These are phyloP conservation scores for Aegilops speltoides DNA, from an alignment of 176 grass and related monocot species.

Conservation along the genomic window DNA sequence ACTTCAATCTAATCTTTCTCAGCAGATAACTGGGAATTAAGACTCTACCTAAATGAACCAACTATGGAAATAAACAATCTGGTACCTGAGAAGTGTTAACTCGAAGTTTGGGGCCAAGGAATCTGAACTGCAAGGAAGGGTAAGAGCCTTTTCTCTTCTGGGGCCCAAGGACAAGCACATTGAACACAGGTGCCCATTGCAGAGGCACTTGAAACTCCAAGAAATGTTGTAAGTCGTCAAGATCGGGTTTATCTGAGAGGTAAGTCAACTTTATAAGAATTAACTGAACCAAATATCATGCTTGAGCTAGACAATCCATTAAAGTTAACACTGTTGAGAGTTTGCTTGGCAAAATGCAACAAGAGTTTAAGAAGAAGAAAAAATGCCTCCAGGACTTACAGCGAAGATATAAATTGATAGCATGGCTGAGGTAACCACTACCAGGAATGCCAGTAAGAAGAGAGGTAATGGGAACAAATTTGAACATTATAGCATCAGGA, in stretches of 20 bases:
- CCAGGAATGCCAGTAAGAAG: conserved; percentile 92
- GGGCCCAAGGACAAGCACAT: conserved; percentile 80
- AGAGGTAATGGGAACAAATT: conserved; percentile 94
- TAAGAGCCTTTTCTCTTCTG: conserved; percentile 83
- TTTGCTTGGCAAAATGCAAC: neutral
- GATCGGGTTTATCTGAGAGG: conserved; percentile 88
- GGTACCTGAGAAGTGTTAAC: conserved; percentile 92
- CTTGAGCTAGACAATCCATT: neutral
- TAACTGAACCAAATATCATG: conserved; percentile 1
- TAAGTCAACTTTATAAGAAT: conserved; percentile 3
- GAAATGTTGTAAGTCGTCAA: conserved; percentile 76
- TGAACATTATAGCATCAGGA: conserved; percentile 88
- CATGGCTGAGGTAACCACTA: conserved; percentile 96
- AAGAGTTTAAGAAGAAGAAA: neutral
- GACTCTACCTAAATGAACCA: neutral
- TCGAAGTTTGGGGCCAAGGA: conserved; percentile 81
- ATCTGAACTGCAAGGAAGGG: conserved; percentile 87
- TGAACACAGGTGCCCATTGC: conserved; percentile 93
- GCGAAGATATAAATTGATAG: conserved; percentile 96
- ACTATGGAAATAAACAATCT: neutral
- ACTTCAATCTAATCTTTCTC: neutral
- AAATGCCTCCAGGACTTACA: conserved; percentile 63
- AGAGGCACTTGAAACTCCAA: conserved; percentile 96
- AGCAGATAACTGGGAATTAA: neutral
- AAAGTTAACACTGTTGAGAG: neutral